Conservation (phyloP, 2,329 filamentous ascomycete genomes). For the Cladosporium sp. region DNA sequence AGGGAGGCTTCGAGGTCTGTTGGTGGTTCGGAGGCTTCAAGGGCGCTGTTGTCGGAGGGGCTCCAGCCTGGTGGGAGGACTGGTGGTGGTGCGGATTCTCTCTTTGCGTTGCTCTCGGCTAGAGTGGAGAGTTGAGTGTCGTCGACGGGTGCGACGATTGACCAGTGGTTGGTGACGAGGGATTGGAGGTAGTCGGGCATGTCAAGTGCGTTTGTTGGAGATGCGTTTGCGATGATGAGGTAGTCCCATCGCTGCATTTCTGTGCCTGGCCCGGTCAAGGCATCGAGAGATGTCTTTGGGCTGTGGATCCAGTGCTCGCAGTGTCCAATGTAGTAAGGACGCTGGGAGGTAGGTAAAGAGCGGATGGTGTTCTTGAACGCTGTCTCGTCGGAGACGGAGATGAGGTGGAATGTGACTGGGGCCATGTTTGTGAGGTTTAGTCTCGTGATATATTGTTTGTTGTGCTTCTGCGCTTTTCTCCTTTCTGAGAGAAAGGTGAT, state of each 20-base stretch:
- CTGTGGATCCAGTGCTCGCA: conserved; percentile 22
- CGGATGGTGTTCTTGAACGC: conserved; percentile 12
- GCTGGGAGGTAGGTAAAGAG: background rate
- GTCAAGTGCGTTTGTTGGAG: background rate
- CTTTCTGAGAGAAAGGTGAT: background rate
- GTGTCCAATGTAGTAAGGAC: conserved; percentile 18
- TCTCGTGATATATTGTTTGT: background rate
- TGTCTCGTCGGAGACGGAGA: conserved; percentile 5
- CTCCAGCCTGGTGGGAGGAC: conserved; percentile 19
- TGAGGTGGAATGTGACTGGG: conserved; percentile 21
- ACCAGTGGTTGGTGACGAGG: conserved; percentile 14
- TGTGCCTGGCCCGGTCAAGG: conserved; percentile 14
- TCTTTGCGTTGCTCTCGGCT: background rate
- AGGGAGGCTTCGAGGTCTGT: conserved; percentile 20
- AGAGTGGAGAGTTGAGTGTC: conserved; percentile 13
- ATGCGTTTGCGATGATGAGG: conserved; percentile 13
- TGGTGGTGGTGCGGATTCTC: background rate
- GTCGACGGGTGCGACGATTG: conserved; percentile 15
- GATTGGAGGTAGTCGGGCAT: conserved; percentile 2
- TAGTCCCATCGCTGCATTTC: conserved; percentile 18
- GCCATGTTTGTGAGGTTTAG: conserved; percentile 13
- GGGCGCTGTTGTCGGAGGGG: conserved; percentile 15
- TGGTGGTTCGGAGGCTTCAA: conserved; percentile 17
- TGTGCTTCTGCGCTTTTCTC: too few species aligned
- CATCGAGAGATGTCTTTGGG: conserved; percentile 15